Conservation (phyloP, 2,329 filamentous ascomycete genomes). For the Calonectria multiphialidica region DNA sequence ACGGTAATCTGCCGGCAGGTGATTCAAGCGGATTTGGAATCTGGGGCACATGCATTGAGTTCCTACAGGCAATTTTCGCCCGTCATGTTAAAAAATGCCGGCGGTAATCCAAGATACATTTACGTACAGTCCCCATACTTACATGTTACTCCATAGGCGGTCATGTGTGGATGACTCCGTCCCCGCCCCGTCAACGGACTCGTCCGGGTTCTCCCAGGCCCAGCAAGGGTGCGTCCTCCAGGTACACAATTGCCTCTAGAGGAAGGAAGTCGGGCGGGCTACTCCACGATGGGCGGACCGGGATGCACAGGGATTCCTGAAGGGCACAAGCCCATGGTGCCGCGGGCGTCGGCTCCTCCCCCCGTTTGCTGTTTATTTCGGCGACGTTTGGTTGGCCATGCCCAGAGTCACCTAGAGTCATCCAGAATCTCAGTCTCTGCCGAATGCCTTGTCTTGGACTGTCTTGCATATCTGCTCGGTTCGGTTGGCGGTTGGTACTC, state of each 20-base stretch:
- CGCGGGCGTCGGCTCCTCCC: neutral
- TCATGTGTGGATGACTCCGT: constrained; percentile 1
- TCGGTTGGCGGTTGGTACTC: neutral
- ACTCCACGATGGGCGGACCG: constrained; percentile 15
- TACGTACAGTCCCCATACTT: constrained; percentile 9
- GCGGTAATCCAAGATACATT: neutral
- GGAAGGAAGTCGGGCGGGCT: constrained; percentile 17
- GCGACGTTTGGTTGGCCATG: constrained; percentile 1
- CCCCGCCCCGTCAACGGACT: constrained; percentile 20
- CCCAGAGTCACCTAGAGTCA: neutral
- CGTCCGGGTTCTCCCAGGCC: constrained; percentile 13
- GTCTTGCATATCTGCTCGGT: neutral
- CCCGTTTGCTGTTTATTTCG: constrained; percentile 2
- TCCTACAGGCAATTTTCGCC: neutral
- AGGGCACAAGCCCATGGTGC: neutral
- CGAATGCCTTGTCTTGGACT: neutral
- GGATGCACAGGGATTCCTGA: neutral
- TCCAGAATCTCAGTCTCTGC: constrained; percentile 1
- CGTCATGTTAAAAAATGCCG: neutral
- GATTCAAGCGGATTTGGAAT: constrained; percentile 9
- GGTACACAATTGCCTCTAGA: constrained; percentile 24
- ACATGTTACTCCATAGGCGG: constrained; percentile 9
- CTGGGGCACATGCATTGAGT: constrained; percentile 5
- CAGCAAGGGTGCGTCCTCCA: neutral
- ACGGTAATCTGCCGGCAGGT: constrained; percentile 4